Percentiles rank a stretch among this genome's conserved stretches.
Evolutionary conservation across 805 yeast genomes (phyloP).

Genomic region (Pichia gijzeniarum): DNA sequence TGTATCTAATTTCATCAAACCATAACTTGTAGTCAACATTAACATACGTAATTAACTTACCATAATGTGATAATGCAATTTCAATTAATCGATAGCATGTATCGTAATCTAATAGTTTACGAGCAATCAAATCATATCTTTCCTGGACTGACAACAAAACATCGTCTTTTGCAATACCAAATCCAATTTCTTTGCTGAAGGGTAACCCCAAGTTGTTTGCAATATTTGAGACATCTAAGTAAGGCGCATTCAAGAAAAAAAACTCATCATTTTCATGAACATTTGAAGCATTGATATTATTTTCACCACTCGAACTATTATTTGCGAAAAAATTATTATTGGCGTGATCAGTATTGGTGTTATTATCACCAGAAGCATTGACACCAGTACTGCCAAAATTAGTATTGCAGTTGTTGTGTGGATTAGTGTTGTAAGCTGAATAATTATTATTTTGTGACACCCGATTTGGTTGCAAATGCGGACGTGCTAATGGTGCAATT

Average conservation of each 20-base stretch:
- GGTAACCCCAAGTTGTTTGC: constrained; percentile 20
- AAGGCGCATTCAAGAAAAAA: constrained; percentile 12
- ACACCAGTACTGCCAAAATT: neutral
- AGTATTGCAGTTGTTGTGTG: neutral
- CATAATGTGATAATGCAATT: constrained; percentile 51
- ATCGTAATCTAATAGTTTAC: constrained; percentile 40
- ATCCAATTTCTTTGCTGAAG: constrained; percentile 24
- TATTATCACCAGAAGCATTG: neutral
- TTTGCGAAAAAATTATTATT: neutral
- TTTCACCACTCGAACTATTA: neutral
- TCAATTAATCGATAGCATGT: constrained; percentile 43
- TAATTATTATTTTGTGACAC: neutral
- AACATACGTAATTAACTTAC: constrained; percentile 48
- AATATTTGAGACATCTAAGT: constrained; percentile 18
- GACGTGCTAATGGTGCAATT: constrained; percentile 10
- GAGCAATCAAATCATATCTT: constrained; percentile 18
- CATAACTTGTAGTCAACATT: constrained; percentile 8
- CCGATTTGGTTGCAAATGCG: constrained; percentile 3
- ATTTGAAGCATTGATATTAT: neutral
- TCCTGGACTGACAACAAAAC: constrained; percentile 7
- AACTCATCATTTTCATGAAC: constrained; percentile 13
- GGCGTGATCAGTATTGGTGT: neutral
- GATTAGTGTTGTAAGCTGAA: neutral
- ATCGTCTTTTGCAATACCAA: constrained; percentile 12
- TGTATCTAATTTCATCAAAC: constrained; percentile 31